phyloP scores from a whole-genome alignment of 2,329 filamentous ascomycete species.

The Epichloe sp. region DNA sequence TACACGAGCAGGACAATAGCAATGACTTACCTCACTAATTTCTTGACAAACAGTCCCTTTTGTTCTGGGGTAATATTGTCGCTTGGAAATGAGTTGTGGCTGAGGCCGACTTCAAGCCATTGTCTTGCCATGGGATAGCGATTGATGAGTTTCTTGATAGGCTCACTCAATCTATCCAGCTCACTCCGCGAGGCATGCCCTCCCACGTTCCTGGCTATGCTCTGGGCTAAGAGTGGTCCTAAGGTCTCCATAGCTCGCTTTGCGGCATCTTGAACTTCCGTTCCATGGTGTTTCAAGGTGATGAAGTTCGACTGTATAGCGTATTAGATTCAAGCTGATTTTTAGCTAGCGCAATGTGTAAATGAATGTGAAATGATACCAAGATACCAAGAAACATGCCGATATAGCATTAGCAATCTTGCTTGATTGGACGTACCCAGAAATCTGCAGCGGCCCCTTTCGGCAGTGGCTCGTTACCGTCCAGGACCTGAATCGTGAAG shows the following conservation, averaged over 20 bases:
- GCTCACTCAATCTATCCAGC: conserved; percentile 56
- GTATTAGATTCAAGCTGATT: not conserved
- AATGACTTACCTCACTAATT: conserved; percentile 41
- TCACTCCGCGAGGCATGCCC: conserved; percentile 59
- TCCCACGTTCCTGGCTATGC: conserved; percentile 51
- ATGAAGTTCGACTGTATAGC: conserved; percentile 38
- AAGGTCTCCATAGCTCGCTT: conserved; percentile 42
- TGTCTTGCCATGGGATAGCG: conserved; percentile 40
- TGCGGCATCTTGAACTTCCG: conserved; percentile 29
- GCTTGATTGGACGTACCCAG: conserved; percentile 42
- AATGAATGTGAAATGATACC: not conserved
- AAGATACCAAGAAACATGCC: not conserved
- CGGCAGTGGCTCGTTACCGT: conserved; percentile 59
- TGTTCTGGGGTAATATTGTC: conserved; percentile 44
- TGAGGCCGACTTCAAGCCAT: conserved; percentile 51
- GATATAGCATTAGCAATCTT: not conserved
- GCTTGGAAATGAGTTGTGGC: conserved; percentile 42
- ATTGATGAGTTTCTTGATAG: conserved; percentile 53
- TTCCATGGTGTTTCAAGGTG: conserved; percentile 29
- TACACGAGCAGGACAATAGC: not conserved
- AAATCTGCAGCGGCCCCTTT: conserved; percentile 64
- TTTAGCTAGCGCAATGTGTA: not conserved
- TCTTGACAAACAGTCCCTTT: conserved; percentile 52
- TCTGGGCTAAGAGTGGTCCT: conserved; percentile 45
- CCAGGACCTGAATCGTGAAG: conserved; percentile 57